Evolutionary conservation across 2,329 filamentous ascomycete species (phyloP), one percentile per base, ranked within the genome.

Genomic region (Phoma sp.): DNA sequence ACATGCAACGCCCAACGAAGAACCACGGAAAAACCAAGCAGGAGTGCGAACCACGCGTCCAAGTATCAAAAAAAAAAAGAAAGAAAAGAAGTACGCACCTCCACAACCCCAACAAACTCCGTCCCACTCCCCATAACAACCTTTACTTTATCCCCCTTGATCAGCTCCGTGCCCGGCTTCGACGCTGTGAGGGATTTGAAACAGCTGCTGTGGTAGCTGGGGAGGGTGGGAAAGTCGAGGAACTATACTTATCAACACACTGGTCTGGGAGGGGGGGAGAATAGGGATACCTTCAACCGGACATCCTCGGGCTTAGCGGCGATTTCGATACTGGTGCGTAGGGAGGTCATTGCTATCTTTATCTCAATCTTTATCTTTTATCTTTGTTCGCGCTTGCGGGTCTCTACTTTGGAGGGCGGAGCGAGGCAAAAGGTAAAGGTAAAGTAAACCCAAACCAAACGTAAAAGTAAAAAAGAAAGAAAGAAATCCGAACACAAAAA

Each of bases 281-380:
- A 27, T 31, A 31, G 21, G 10, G 10, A 8, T 46, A 46, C 50
- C 13, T 46, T 66, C 44, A 39, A 51, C 27, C 64, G 51, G 2
- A 67, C 64, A 0, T 17, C 46, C 1, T 43, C 31, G 1, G 62
- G 64, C 8, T 60, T 25, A 2, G 60, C 54, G n/a, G 57, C 57
- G 33, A 67, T 67, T 29, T 67, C 62, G 33, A 62, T 61, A 32
- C 36, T 60, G 27, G 27, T 15, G 6, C 13, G 8, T 3, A 35
- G 32, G 15, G 17, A n/a, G 1, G 32, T 6, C 13, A 35, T 29
- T 29, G 8, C 10, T 29, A 8, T 29, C 27, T 29, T 29, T 10
- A 3, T 29, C 8, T 29, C 6, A 10, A 2, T 12, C 27, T 9
- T 6, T 27, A 27, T 27, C 9, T 12, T 8, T 12, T 29, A 29